Evolutionary conservation across 768 basidiomycete species (phyloP).

Genomic region (Boletus bicolor): DNA sequence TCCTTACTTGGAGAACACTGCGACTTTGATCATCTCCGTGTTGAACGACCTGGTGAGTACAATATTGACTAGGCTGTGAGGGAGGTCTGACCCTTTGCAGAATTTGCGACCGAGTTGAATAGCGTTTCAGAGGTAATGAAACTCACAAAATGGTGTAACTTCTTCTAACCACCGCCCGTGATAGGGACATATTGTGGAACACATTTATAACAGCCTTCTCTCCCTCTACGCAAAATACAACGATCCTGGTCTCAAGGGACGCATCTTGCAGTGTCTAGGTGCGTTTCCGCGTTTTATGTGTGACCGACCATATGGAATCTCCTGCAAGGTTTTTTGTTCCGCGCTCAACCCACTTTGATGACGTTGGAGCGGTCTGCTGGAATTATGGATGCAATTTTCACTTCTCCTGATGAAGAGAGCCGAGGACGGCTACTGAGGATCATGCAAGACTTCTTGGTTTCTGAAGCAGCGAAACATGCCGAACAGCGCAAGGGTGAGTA

Average conservation of each 20-base stretch:
- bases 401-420: constrained; percentile 66
- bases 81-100: constrained; percentile 32
- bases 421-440: constrained; percentile 77
- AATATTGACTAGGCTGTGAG: too few relatives aligned
- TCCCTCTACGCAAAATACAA: constrained; percentile 66
- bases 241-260: constrained; percentile 57
- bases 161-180: background rate
- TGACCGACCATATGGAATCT: background rate
- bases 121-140: constrained; percentile 50
- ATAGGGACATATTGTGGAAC: constrained; percentile 74
- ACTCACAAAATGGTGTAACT: background rate
- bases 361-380: constrained; percentile 52
- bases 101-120: constrained; percentile 54
- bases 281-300: constrained; percentile 15
- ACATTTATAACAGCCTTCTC: constrained; percentile 73
- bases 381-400: constrained; percentile 90
- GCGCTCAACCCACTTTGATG: constrained; percentile 82
- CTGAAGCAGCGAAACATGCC: constrained; percentile 76
- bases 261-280: constrained; percentile 87
- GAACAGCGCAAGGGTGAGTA: constrained; percentile 62
- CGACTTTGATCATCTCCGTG: constrained; percentile 75
- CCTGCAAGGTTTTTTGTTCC: constrained; percentile 78
- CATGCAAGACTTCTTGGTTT: constrained; percentile 87
- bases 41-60: constrained; percentile 55
- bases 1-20: constrained; percentile 88